Evolutionary conservation across 805 yeast species (phyloP).

Genomic region (Candida silvicultrix): DNA sequence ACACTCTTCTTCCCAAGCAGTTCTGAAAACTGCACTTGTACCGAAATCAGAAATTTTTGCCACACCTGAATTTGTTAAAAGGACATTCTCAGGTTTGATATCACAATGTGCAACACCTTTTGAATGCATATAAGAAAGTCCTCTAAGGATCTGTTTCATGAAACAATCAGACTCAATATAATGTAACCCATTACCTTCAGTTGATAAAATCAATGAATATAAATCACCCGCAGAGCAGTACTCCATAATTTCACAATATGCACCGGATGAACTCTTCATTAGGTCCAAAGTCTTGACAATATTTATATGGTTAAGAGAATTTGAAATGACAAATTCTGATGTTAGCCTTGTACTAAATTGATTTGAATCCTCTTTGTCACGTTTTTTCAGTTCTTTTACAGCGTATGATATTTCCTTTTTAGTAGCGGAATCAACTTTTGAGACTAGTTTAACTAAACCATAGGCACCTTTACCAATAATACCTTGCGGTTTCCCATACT

Average conservation of each 20-base stretch:
- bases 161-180: constrained; percentile 80
- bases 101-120: constrained; percentile 95
- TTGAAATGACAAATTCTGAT: constrained; percentile 86
- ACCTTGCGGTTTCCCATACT: constrained; percentile 47
- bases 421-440: constrained; percentile 79
- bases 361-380: constrained; percentile 93
- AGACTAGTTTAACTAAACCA: constrained; percentile 94
- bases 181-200: constrained; percentile 46
- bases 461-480: constrained; percentile 93
- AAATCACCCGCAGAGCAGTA: constrained; percentile 86
- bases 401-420: constrained; percentile 81
- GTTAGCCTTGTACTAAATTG: constrained; percentile 91
- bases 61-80: constrained; percentile 61
- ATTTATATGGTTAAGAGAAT: constrained; percentile 68
- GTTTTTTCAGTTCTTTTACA: constrained; percentile 91
- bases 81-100: constrained; percentile 80
- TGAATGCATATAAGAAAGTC: constrained; percentile 78
- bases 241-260: constrained; percentile 90
- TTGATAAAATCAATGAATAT: constrained; percentile 49
- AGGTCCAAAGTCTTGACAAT: constrained; percentile 74
- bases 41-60: constrained; percentile 83
- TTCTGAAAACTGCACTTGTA: constrained; percentile 82
- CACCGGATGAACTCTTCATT: constrained; percentile 65
- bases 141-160: constrained; percentile 78
- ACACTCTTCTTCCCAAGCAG: constrained; percentile 79